Evolutionary conservation across 768 basidiomycete genomes (phyloP), one percentile per base, ranked within the genome.

Genomic region (Termitomyces heimii): DNA sequence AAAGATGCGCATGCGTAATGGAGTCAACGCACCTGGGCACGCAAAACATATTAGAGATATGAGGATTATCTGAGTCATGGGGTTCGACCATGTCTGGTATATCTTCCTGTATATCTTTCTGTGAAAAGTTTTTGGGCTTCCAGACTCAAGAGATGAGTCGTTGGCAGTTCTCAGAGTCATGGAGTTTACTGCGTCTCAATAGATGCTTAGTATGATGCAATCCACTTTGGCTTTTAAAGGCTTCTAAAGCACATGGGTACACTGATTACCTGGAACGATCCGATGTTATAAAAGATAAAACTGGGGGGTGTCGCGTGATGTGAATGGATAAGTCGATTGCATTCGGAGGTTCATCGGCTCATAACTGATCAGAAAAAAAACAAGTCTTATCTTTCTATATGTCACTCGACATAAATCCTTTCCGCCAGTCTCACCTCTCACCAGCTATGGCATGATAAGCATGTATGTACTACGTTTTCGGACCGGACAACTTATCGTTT

Each of bases 11-110:
- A 14, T 20, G 8, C 5, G 12, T 26, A 6, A 39, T 28, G 5
- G 18, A 49, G 34, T 31, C 18, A 20, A 53, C 54, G 53, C 40
- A 67, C 68, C 68, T 47, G 68, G 68, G 42, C 68, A 69, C 43
- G 67, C 68, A 53, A 69, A 68, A 31, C 68, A 69, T 12, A 69
- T 59, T 32, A 68, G 18, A 5, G 68, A 68, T 34, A 69, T 64
- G 14, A 69, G 57, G n/a, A 68, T 13, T 39, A 69, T 68, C 55
- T 69, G 68, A 14, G 66, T 66, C 58, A 66, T 59, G 26, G 68
- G 67, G 29, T 51, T 64, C 46, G 57, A 54, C 65, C 66, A 69
- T 56, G 63, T 53, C 29, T 60, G 56, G 32, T 56, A 60, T 1
- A 64, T 42, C 29, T 47, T 60, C 26, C 60, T 53, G 32, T 56